Percentiles rank a stretch among this genome's conserved stretches.
These are phyloP conservation scores for Trichoderma sp. DNA, from an alignment of 2,329 filamentous ascomycete species.

Conservation along the genomic window DNA sequence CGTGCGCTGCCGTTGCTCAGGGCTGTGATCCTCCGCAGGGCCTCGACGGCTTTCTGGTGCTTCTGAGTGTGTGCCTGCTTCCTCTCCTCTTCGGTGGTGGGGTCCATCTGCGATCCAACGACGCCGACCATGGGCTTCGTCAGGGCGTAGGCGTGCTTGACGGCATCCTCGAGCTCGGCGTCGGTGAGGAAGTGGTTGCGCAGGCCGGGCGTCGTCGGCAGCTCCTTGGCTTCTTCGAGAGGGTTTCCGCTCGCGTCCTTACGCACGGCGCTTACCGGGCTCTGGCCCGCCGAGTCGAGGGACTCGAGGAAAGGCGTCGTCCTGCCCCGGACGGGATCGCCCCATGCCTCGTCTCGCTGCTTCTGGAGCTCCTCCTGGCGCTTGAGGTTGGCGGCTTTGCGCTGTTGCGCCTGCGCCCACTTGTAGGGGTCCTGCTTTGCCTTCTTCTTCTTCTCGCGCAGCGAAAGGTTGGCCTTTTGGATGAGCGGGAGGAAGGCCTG, in stretches of 20 bases:
- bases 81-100: slow-evolving; percentile 42
- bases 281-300: slow-evolving; percentile 67
- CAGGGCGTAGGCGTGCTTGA: slow-evolving; percentile 69
- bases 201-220: slow-evolving; percentile 54
- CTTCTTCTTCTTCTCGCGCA: slow-evolving; percentile 64
- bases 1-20: slow-evolving; percentile 76
- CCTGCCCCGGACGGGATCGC: slow-evolving; percentile 78
- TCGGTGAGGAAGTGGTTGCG: slow-evolving; percentile 78
- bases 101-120: slow-evolving; percentile 46
- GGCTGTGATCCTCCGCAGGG: slow-evolving; percentile 76
- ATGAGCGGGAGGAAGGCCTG: slow-evolving; percentile 60
- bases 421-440: slow-evolving; percentile 79
- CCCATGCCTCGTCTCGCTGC: slow-evolving; percentile 65
- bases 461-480: slow-evolving; percentile 66
- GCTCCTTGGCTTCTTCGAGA: slow-evolving; percentile 43
- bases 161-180: slow-evolving; percentile 65
- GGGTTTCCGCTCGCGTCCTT: slow-evolving; percentile 48
- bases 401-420: slow-evolving; percentile 77
- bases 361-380: slow-evolving; percentile 70
- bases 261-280: slow-evolving; percentile 40
- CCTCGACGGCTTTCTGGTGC: slow-evolving; percentile 71
- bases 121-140: slow-evolving; percentile 58
- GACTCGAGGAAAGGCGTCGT: slow-evolving; percentile 82
- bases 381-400: slow-evolving; percentile 79
- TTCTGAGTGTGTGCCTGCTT: slow-evolving; percentile 52